phyloP scores from a whole-genome alignment of 306 rosid genomes.

The Carpinus fangiana region DNA sequence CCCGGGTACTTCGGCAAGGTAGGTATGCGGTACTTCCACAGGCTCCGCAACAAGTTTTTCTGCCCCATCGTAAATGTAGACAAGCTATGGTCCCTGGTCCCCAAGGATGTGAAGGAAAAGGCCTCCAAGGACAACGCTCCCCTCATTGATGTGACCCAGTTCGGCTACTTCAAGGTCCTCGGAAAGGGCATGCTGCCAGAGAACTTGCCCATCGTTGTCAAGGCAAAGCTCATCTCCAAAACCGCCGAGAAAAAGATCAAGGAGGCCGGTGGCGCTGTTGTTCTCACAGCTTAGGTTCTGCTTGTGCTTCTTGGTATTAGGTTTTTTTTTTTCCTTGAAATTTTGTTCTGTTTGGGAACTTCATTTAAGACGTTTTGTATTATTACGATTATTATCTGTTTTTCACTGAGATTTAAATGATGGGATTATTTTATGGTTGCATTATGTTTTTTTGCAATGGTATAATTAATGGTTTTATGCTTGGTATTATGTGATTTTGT shows the following conservation, averaged over 20 bases:
- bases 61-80: constrained; percentile 79
- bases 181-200: constrained; percentile 70
- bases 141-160: constrained; percentile 66
- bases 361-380: neutral
- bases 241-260: constrained; percentile 87
- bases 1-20: constrained; percentile 89
- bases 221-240: constrained; percentile 81
- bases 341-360: constrained; percentile 9
- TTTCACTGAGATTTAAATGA: neutral
- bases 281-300: constrained; percentile 73
- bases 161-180: constrained; percentile 66
- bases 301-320: neutral
- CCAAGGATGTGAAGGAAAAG: constrained; percentile 69
- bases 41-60: constrained; percentile 75
- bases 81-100: constrained; percentile 72
- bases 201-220: constrained; percentile 65
- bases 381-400: neutral
- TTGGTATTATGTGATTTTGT: neutral
- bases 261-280: constrained; percentile 84
- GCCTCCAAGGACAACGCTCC: constrained; percentile 65
- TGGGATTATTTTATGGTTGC: neutral
- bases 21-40: constrained; percentile 87
- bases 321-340: constrained; percentile 4
- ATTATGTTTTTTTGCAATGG: neutral
- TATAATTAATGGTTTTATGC: neutral